These are phyloP conservation scores for Panus rudis DNA, from an alignment of 768 basidiomycete species.

Conservation along the genomic window DNA sequence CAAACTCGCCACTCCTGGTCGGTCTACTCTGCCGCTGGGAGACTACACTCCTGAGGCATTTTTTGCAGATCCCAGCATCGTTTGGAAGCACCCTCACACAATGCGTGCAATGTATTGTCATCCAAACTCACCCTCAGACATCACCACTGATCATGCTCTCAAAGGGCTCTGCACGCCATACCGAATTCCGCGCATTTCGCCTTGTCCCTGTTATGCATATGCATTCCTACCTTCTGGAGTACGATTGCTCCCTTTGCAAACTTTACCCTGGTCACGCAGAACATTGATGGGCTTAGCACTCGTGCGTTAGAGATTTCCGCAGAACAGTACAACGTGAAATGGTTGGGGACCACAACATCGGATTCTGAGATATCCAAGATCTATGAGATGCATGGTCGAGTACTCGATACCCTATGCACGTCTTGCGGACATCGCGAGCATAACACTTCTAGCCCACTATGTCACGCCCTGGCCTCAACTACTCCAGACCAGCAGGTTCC, in stretches of 20 bases:
- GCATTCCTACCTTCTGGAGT: conserved; percentile 27
- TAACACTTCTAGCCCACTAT: conserved; percentile 38
- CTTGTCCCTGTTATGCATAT: conserved; percentile 39
- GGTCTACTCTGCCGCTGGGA: too few relatives aligned
- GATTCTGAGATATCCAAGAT: conserved; percentile 4
- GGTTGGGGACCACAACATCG: background rate
- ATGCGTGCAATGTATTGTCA: conserved; percentile 4
- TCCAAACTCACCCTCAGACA: too few relatives aligned
- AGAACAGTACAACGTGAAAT: conserved; percentile 7
- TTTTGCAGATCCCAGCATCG: conserved; percentile 33
- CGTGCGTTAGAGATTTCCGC: conserved; percentile 28
- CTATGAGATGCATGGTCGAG: conserved; percentile 57
- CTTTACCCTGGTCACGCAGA: conserved; percentile 53
- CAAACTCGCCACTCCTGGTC: conserved; percentile 44
- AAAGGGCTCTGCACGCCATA: conserved; percentile 39
- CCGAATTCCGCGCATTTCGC: conserved; percentile 54
- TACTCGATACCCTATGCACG: conserved; percentile 50
- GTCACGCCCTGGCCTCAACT: conserved; percentile 28
- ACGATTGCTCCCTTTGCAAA: conserved; percentile 33
- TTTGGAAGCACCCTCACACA: conserved; percentile 45
- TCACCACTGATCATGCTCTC: too few relatives aligned
- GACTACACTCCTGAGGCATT: conserved; percentile 44
- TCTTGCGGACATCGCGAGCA: conserved; percentile 37
- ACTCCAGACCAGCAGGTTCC: conserved; percentile 19
- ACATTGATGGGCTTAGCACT: conserved; percentile 48